These are phyloP conservation scores for Cucumis hystrix DNA, from an alignment of 306 rosid genomes.

Conservation along the genomic window DNA sequence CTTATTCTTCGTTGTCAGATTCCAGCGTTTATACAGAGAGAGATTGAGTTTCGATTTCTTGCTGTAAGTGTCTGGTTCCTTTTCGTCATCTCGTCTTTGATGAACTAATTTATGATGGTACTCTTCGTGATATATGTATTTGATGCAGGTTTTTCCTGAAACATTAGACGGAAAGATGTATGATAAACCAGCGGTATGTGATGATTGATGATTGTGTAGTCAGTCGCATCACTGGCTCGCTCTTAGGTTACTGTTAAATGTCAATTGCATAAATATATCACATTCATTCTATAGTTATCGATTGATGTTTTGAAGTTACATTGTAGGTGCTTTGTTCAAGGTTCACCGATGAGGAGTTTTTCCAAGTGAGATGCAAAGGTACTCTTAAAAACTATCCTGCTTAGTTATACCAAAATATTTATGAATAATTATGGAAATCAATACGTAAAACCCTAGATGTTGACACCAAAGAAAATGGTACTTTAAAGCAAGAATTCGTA, in stretches of 20 bases:
- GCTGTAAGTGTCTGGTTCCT: slow-evolving; percentile 39
- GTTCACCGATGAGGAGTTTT: slow-evolving; percentile 75
- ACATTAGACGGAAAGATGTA: slow-evolving; percentile 49
- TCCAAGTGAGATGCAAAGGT: slow-evolving; percentile 76
- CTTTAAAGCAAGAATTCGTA: background rate
- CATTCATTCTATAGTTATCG: background rate
- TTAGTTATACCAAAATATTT: background rate
- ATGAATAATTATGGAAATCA: background rate
- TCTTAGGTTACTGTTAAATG: no score
- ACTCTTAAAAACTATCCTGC: slow-evolving; percentile 2
- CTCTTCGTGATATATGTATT: background rate
- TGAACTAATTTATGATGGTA: background rate
- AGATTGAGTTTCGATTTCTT: slow-evolving; percentile 82
- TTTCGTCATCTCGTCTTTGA: background rate
- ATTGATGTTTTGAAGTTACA: background rate
- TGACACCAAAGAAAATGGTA: background rate
- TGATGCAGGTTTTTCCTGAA: slow-evolving; percentile 55
- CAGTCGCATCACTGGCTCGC: no score
- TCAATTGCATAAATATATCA: no score
- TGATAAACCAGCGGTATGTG: slow-evolving; percentile 52
- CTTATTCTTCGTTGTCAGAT: slow-evolving; percentile 31
- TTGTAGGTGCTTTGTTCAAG: slow-evolving; percentile 83
- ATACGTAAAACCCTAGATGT: background rate
- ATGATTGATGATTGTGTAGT: background rate
- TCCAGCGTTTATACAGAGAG: slow-evolving; percentile 79